Evolutionary conservation across 305 asterid species (phyloP).

Genomic region (Fraxinus paxiana): DNA sequence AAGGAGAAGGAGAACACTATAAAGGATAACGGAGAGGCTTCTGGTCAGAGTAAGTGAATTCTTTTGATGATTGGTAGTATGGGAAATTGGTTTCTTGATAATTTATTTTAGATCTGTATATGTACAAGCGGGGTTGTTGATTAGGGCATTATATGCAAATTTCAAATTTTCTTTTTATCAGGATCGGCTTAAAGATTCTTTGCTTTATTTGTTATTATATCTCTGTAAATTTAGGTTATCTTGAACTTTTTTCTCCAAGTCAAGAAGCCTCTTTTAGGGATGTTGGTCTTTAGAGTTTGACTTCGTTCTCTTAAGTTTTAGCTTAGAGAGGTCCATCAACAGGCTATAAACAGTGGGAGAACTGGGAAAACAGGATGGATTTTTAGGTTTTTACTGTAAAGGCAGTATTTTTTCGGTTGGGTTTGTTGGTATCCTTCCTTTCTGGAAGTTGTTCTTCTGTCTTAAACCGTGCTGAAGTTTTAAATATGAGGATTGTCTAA

Average conservation of each 20-base stretch:
- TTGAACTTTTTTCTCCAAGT: neutral
- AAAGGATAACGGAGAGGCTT: slow-evolving; percentile 3
- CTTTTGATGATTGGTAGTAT: neutral
- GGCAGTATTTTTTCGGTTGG: neutral
- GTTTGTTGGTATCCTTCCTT: neutral
- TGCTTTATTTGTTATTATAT: neutral
- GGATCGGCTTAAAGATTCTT: neutral
- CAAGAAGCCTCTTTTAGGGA: neutral
- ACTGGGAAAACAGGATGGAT: neutral
- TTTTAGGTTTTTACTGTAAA: neutral
- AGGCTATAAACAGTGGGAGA: neutral
- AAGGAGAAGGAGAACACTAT: neutral
- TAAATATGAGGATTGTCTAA: neutral
- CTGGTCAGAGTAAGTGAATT: slow-evolving; percentile 38
- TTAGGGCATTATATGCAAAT: neutral
- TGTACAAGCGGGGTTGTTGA: neutral
- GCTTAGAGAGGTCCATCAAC: neutral
- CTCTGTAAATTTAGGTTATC: neutral
- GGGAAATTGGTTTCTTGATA: neutral
- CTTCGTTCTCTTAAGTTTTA: neutral
- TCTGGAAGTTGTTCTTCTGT: neutral
- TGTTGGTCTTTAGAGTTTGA: neutral
- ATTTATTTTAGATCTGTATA: neutral
- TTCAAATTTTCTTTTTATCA: neutral
- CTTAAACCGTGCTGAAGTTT: neutral